Percentiles rank a stretch among this genome's conserved stretches.
phyloP scores from a whole-genome alignment of 2,329 filamentous ascomycete species.

The Fusarium marasasianum region DNA sequence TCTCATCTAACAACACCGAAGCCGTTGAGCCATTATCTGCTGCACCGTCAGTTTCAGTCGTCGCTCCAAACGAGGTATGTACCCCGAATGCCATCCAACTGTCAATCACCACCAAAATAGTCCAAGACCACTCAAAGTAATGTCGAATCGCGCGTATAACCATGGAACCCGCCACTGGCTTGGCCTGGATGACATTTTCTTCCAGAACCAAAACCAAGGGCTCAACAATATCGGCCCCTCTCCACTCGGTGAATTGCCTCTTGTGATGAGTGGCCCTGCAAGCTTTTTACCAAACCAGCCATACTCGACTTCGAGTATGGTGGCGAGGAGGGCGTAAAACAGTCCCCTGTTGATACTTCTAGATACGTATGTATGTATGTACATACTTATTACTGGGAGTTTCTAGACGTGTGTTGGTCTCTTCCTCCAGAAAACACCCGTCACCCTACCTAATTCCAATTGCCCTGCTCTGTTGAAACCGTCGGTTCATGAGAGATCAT shows the following conservation, averaged over 20 bases:
- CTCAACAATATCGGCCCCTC: neutral
- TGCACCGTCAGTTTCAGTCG: conserved; percentile 3
- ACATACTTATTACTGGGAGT: neutral
- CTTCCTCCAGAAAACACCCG: neutral
- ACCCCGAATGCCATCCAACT: neutral
- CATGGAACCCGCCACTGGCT: neutral
- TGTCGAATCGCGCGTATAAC: neutral
- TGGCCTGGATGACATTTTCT: conserved; percentile 1
- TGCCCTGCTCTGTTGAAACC: neutral
- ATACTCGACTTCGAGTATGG: neutral
- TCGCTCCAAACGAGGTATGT: neutral
- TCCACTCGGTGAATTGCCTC: neutral
- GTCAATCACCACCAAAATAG: conserved; percentile 6
- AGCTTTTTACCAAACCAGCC: neutral
- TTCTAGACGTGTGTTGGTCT: neutral
- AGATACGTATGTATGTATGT: neutral
- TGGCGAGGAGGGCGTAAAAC: conserved; percentile 4
- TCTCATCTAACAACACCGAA: neutral
- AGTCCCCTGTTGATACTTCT: neutral
- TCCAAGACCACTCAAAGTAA: neutral
- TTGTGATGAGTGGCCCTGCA: neutral
- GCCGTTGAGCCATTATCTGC: neutral
- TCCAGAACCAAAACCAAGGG: neutral
- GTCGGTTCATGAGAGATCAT: conserved; percentile 9
- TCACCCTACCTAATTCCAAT: neutral